A percentile compares a stretch with the other conserved stretches of the same genome.
Evolutionary conservation across 1,284 basidiomycete species (phyloP).

Genomic region (Sporisorium exsertum): DNA sequence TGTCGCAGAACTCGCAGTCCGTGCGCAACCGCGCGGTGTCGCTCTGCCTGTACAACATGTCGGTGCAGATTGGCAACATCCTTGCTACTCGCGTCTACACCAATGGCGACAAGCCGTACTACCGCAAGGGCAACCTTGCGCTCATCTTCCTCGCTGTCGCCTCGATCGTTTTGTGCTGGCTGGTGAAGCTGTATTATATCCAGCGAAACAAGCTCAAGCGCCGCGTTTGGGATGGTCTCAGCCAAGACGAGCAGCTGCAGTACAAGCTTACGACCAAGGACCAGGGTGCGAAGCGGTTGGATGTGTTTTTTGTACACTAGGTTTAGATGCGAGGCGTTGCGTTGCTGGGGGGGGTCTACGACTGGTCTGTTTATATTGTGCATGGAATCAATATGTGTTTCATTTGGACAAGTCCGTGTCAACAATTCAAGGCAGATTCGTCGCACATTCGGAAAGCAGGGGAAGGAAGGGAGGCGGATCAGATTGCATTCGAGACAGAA

Average conservation of each 20-base stretch:
- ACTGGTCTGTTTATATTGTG: too few species aligned
- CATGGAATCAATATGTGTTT: too few species aligned
- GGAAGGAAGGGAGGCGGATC: too few species aligned
- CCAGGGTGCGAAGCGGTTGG: conserved; percentile 42
- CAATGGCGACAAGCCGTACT: conserved; percentile 46
- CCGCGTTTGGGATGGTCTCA: conserved; percentile 25
- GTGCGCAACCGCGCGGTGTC: conserved; percentile 53
- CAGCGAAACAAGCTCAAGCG: conserved; percentile 41
- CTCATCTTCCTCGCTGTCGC: conserved; percentile 32
- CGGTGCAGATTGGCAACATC: conserved; percentile 49
- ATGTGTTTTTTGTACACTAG: conserved; percentile 49
- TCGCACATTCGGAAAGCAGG: too few species aligned
- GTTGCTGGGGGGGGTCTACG: too few species aligned
- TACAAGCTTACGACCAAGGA: conserved; percentile 51
- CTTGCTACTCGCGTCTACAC: conserved; percentile 53
- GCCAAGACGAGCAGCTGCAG: conserved; percentile 37
- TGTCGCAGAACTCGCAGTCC: conserved; percentile 37
- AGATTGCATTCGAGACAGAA: too few species aligned
- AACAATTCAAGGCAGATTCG: too few species aligned
- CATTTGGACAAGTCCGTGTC: too few species aligned
- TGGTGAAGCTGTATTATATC: conserved; percentile 52
- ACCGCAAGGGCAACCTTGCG: conserved; percentile 47
- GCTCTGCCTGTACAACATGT: conserved; percentile 58
- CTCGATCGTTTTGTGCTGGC: conserved; percentile 40
- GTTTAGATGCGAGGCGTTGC: conserved; percentile 4